Percentiles rank a stretch among this genome's conserved stretches.
phyloP scores from a whole-genome alignment of 805 yeast genomes.

The Tetrapisispora iriomotensis region DNA sequence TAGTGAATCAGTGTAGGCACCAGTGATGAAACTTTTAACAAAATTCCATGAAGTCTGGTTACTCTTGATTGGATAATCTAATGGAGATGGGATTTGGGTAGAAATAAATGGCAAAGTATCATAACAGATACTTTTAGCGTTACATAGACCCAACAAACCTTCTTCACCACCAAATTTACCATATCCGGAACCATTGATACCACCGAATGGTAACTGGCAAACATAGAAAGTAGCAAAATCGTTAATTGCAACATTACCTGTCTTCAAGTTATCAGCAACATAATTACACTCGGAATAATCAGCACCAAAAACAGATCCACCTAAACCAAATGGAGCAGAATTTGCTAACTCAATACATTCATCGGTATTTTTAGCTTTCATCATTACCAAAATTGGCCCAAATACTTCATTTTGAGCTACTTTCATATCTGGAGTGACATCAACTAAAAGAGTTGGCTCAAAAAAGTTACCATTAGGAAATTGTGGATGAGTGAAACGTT shows the following conservation, averaged over 20 bases:
- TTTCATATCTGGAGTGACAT: constrained; percentile 65
- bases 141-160: constrained; percentile 84
- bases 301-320: constrained; percentile 80
- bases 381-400: constrained; percentile 80
- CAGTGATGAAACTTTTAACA: constrained; percentile 69
- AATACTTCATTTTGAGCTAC: constrained; percentile 88
- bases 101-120: constrained; percentile 73
- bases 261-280: constrained; percentile 53
- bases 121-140: constrained; percentile 77
- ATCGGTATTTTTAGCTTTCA: constrained; percentile 56
- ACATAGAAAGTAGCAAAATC: constrained; percentile 96
- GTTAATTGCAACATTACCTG: constrained; percentile 93
- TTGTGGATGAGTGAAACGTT: constrained; percentile 72
- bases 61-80: constrained; percentile 84
- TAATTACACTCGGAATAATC: constrained; percentile 46
- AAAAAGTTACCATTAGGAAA: constrained; percentile 95
- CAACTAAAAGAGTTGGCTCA: constrained; percentile 77
- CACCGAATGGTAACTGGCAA: constrained; percentile 96
- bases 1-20: constrained; percentile 67
- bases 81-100: constrained; percentile 74
- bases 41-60: constrained; percentile 82
- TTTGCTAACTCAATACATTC: constrained; percentile 75
- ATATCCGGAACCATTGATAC: constrained; percentile 84
- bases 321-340: constrained; percentile 79
- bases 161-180: constrained; percentile 98